Evolutionary conservation across 768 basidiomycete genomes (phyloP).

Genomic region (Coprinellus micaceus): DNA sequence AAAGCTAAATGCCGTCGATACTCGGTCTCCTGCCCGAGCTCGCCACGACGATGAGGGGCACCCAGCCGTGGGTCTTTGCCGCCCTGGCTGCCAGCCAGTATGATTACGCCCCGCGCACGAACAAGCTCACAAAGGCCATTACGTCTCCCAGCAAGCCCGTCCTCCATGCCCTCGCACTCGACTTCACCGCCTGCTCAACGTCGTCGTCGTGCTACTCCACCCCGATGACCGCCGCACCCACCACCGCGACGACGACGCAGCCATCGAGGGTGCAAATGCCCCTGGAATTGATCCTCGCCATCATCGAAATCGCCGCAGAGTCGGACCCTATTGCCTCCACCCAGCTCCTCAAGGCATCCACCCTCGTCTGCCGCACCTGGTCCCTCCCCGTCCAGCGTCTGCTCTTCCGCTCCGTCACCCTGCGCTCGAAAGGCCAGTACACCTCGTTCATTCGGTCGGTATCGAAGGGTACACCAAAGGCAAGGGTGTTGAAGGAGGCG

Average conservation of each 20-base stretch:
- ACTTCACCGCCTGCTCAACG: slow-evolving; percentile 5
- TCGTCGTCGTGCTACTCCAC: not conserved
- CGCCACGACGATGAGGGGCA: slow-evolving; percentile 1
- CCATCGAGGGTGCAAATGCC: slow-evolving; percentile 37
- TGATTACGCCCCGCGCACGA: not conserved
- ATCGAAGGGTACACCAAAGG: slow-evolving; percentile 42
- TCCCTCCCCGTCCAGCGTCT: slow-evolving; percentile 59
- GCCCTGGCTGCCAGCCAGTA: slow-evolving; percentile 6
- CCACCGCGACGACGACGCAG: not conserved
- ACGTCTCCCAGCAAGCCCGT: not conserved
- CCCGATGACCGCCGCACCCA: not conserved
- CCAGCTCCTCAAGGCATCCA: slow-evolving; percentile 46
- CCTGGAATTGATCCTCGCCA: slow-evolving; percentile 57
- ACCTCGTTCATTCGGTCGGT: slow-evolving; percentile 52
- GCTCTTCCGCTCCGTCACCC: slow-evolving; percentile 54
- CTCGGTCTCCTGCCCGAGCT: slow-evolving; percentile 9
- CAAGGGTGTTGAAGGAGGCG: slow-evolving; percentile 47
- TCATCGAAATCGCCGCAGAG: slow-evolving; percentile 55
- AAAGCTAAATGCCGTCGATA: no score
- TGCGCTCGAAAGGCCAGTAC: slow-evolving; percentile 52
- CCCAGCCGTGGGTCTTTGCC: slow-evolving; percentile 3
- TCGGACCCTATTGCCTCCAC: slow-evolving; percentile 22
- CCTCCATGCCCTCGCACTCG: slow-evolving; percentile 8
- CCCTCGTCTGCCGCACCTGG: slow-evolving; percentile 69
- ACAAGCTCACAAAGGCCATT: not conserved